Conservation (phyloP, 2,329 filamentous ascomycete species). For the Zasmidium cellare region DNA sequence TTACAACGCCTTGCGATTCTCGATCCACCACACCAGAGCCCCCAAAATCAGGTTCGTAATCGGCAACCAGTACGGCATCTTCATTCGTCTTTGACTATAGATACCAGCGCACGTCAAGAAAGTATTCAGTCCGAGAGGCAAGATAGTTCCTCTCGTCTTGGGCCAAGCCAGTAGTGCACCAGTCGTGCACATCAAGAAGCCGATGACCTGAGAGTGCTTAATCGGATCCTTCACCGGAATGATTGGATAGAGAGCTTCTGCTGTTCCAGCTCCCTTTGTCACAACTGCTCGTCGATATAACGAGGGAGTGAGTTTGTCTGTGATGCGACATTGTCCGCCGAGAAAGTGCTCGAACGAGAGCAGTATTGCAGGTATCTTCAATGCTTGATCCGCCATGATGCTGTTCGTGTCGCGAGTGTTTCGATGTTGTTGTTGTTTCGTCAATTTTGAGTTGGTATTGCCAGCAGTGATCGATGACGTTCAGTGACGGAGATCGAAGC, state of each 20-base stretch:
- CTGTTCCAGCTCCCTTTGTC: slow-evolving; percentile 7
- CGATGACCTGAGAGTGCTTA: slow-evolving; percentile 7
- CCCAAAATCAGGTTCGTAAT: slow-evolving; percentile 9
- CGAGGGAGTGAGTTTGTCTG: slow-evolving; percentile 9
- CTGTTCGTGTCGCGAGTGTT: background rate
- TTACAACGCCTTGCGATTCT: slow-evolving; percentile 33
- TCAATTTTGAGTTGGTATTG: background rate
- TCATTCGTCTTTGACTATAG: slow-evolving; percentile 12
- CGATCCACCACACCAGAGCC: slow-evolving; percentile 8
- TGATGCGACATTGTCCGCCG: slow-evolving; percentile 12
- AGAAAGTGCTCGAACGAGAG: slow-evolving; percentile 14
- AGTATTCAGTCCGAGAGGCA: slow-evolving; percentile 11
- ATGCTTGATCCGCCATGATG: background rate
- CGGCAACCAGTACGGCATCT: slow-evolving; percentile 12
- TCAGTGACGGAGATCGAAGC: background rate
- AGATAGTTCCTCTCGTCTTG: slow-evolving; percentile 4
- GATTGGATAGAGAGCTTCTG: slow-evolving; percentile 9
- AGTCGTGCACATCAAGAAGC: slow-evolving; percentile 9
- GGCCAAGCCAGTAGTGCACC: slow-evolving; percentile 12
- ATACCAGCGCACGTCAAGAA: slow-evolving; percentile 14
- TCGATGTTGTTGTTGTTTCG: background rate
- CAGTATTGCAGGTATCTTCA: slow-evolving; percentile 7
- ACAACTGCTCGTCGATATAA: slow-evolving; percentile 9
- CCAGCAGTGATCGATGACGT: background rate
- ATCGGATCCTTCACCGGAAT: slow-evolving; percentile 11